Base-by-base conservation (phyloP, 306 rosid species). In the cucumber (Cucumis sativus) region DNA sequence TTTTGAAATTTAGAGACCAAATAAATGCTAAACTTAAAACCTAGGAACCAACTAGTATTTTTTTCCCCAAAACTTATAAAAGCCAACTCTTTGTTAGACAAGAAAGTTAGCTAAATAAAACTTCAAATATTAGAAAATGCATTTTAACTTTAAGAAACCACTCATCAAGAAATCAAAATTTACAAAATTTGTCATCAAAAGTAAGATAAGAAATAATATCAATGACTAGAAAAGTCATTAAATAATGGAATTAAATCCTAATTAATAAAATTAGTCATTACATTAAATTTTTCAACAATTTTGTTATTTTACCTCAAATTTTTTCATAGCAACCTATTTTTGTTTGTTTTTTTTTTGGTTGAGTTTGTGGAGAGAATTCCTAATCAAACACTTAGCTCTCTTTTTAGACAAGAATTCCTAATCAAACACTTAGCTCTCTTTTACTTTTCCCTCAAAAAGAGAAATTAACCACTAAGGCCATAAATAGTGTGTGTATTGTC, bases 331-430 rank as follows among this genome's bases (percentile, higher is more conserved):
- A 68, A 67, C 11, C 37, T 69, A 43, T 69, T 43, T 68, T 67
- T 40, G 16, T 62, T 47, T 47, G 4, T 47, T 51, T 2, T 13
- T 64, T 64, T 16, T 7, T 64, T 14, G 41, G 45, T 68, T 69
- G 28, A 45, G 33, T 69, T 69, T 43, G 56, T 20, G 56, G 56
- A 52, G 54, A 43, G 49, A 43, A 11, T 20, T 70, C 76, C 33
- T 45, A 70, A 70, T 70, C 40, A 10, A 47, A 70, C 75, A 70
- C 58, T 45, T 51, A 30, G 55, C 15, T 25, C 39, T 71, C 23
- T 71, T 49, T 71, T 71, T 69, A 43, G 56, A 69, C 57, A 45
- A 70, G 55, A 67, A 41, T 20, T 70, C 76, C 33, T 45, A 70
- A 70, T 70, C 40, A 10, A 47, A 70, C 75, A 70, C 58, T 45